Conservation (phyloP, 2,329 filamentous ascomycete genomes). For the Colletotrichum destructivum region DNA sequence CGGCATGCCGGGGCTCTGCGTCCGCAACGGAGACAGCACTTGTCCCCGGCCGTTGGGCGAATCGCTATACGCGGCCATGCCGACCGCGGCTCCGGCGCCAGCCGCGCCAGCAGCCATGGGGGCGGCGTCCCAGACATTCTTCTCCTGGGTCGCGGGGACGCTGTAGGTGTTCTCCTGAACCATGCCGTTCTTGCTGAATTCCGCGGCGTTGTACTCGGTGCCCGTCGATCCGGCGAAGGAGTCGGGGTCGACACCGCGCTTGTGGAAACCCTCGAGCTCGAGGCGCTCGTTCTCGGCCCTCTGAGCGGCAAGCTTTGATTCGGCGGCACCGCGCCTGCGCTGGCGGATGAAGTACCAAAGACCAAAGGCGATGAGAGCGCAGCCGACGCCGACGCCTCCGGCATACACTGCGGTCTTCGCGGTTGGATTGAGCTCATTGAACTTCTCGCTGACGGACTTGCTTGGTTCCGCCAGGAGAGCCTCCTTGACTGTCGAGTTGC, state of each 20-base stretch:
- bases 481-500: conserved; percentile 70
- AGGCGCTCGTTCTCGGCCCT: conserved; percentile 63
- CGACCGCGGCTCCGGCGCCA: conserved; percentile 29
- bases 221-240: conserved; percentile 55
- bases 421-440: conserved; percentile 63
- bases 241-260: conserved; percentile 65
- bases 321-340: conserved; percentile 65
- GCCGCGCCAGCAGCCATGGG: conserved; percentile 44
- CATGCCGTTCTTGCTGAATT: conserved; percentile 49
- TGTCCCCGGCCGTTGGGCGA: conserved; percentile 22
- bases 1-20: conserved; percentile 39
- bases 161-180: conserved; percentile 51
- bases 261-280: conserved; percentile 66
- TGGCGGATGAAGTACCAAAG: conserved; percentile 71
- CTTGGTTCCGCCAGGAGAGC: conserved; percentile 58
- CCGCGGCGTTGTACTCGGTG: conserved; percentile 56
- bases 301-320: conserved; percentile 64
- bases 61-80: conserved; percentile 36
- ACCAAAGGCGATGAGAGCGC: conserved; percentile 57
- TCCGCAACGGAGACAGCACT: conserved; percentile 34
- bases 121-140: conserved; percentile 44
- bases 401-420: conserved; percentile 70
- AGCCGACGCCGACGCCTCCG: conserved; percentile 61
- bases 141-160: conserved; percentile 51
- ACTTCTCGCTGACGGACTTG: conserved; percentile 67